Evolutionary conservation across 2,329 filamentous ascomycete species (phyloP).

Genomic region (Bipolaris sorokiniana): DNA sequence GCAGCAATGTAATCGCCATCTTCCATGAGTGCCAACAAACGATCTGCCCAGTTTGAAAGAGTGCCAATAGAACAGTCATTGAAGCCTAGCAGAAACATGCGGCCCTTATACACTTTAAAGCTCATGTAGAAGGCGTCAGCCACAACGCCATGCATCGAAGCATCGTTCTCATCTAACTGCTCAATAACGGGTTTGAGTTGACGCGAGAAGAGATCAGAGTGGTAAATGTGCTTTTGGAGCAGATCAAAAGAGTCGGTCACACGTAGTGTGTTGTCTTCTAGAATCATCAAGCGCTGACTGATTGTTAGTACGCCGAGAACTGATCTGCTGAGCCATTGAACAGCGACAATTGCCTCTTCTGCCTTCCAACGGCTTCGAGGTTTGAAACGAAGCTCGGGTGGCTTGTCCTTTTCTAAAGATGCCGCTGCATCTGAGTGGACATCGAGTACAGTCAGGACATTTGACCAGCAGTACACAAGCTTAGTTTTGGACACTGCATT

Average conservation of each 20-base stretch:
- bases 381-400: constrained; percentile 77
- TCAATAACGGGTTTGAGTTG: constrained; percentile 87
- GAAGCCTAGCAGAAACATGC: constrained; percentile 90
- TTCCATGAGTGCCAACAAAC: constrained; percentile 92
- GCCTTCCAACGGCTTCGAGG: constrained; percentile 88
- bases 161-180: constrained; percentile 83
- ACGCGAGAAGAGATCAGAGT: constrained; percentile 85
- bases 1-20: constrained; percentile 94
- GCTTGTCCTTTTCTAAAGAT: constrained; percentile 72
- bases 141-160: constrained; percentile 91
- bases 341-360: constrained; percentile 92
- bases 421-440: constrained; percentile 68
- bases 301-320: constrained; percentile 92
- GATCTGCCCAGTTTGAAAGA: constrained; percentile 95
- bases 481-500: constrained; percentile 80
- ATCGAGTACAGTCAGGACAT: constrained; percentile 91
- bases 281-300: constrained; percentile 87
- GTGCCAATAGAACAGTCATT: constrained; percentile 90
- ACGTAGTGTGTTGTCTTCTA: constrained; percentile 83
- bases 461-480: constrained; percentile 97
- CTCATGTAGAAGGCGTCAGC: constrained; percentile 99
- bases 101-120: constrained; percentile 92
- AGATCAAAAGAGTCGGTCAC: constrained; percentile 96
- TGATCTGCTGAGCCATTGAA: constrained; percentile 95
- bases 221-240: constrained; percentile 89